Evolutionary conservation across 306 rosid genomes (phyloP).

Genomic region (Malus sylvestris): DNA sequence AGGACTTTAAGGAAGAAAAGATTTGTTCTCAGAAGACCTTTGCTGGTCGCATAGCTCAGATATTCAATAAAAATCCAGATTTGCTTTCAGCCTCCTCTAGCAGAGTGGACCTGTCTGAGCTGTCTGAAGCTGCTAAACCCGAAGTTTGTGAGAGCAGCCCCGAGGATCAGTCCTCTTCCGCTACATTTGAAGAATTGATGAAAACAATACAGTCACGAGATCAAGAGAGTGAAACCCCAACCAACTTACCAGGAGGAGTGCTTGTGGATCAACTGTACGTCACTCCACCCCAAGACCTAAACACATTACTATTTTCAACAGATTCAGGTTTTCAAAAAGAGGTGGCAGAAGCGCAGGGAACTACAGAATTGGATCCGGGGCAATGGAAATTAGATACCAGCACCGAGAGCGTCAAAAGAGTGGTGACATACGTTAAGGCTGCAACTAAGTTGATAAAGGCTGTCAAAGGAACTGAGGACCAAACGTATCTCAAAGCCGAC

Average conservation of each 20-base stretch:
- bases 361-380: conserved; percentile 52
- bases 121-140: conserved; percentile 31
- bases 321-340: conserved; percentile 51
- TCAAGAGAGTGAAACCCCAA: conserved; percentile 58
- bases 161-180: conserved; percentile 52
- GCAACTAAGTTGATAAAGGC: conserved; percentile 72
- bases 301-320: conserved; percentile 53
- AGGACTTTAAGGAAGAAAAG: conserved; percentile 64
- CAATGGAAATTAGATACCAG: conserved; percentile 67
- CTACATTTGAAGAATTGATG: conserved; percentile 58
- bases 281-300: conserved; percentile 58
- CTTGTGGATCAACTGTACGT: conserved; percentile 68
- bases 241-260: conserved; percentile 79
- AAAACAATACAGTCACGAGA: conserved; percentile 49
- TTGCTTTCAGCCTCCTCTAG: conserved; percentile 21
- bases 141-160: conserved; percentile 36
- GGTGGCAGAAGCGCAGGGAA: conserved; percentile 61
- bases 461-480: conserved; percentile 74
- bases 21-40: conserved; percentile 44
- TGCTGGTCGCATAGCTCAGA: conserved; percentile 67
- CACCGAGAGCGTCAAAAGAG: conserved; percentile 47
- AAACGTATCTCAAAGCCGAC: conserved; percentile 75
- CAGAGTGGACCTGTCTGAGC: conserved; percentile 44
- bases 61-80: conserved; percentile 57
- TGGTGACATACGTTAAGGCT: conserved; percentile 63